These are phyloP conservation scores for Bolboschoenus planiculmis DNA, from an alignment of 176 grass and related monocot genomes.

Conservation along the genomic window DNA sequence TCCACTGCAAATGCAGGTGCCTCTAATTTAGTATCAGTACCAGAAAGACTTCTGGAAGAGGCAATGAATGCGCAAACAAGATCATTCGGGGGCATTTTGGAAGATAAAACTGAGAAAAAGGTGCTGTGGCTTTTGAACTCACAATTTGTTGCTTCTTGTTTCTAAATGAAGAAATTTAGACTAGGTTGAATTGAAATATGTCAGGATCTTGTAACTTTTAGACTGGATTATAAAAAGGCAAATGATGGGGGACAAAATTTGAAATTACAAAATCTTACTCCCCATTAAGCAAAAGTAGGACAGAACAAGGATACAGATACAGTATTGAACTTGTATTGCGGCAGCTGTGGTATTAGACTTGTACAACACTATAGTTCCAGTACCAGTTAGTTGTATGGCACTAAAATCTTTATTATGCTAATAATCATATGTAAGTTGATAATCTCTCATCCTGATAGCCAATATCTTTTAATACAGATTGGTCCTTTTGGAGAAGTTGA, in stretches of 20 bases:
- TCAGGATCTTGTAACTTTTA: neutral
- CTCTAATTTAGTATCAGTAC: slow-evolving; percentile 25
- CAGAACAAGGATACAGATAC: too few relatives aligned
- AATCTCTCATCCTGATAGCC: neutral
- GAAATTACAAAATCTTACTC: neutral
- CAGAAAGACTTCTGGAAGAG: slow-evolving; percentile 22
- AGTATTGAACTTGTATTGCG: too few relatives aligned
- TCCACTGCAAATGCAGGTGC: slow-evolving; percentile 22
- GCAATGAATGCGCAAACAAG: slow-evolving; percentile 35
- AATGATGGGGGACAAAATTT: neutral
- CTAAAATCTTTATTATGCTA: slow-evolving; percentile 14
- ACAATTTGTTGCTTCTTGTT: neutral
- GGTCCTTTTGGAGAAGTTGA: slow-evolving; percentile 26
- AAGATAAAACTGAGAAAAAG: slow-evolving; percentile 39
- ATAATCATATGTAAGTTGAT: neutral
- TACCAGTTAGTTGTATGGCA: neutral
- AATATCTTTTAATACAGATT: slow-evolving; percentile 23
- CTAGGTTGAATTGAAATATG: neutral
- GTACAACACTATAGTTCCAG: slow-evolving; percentile 6
- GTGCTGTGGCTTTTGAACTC: slow-evolving; percentile 31
- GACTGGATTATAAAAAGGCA: neutral
- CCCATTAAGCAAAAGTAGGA: too few relatives aligned
- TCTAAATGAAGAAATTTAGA: neutral
- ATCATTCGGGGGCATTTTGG: slow-evolving; percentile 46
- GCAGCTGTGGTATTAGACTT: neutral